A percentile compares a stretch with the other conserved stretches of the same genome.
These are phyloP conservation scores for Boletus rubroflammeus DNA, from an alignment of 768 basidiomycete genomes.

Conservation along the genomic window DNA sequence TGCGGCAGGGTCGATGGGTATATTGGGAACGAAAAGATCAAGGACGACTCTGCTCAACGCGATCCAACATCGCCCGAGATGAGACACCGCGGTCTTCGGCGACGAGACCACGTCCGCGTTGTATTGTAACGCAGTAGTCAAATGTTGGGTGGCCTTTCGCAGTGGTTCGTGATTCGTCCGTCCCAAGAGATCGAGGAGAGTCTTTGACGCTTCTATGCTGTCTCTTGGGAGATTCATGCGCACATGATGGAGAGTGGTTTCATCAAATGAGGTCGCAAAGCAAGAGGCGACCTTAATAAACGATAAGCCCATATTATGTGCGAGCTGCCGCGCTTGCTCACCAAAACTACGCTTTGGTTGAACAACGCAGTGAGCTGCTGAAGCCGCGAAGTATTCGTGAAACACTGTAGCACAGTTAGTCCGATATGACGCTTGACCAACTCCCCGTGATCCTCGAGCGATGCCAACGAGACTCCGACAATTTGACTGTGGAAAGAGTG, in stretches of 20 bases:
- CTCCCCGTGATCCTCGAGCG: conserved; percentile 37
- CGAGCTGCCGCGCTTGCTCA: conserved; percentile 24
- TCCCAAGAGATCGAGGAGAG: conserved; percentile 32
- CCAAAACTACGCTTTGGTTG: conserved; percentile 40
- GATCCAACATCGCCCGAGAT: conserved; percentile 54
- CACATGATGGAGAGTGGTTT: conserved; percentile 14
- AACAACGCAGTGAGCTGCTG: conserved; percentile 42
- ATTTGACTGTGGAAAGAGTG: conserved; percentile 37
- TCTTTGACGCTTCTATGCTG: conserved; percentile 18
- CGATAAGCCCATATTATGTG: conserved; percentile 3
- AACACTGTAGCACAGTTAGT: conserved; percentile 39
- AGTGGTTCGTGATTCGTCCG: conserved; percentile 35
- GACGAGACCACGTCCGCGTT: conserved; percentile 14
- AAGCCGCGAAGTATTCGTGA: conserved; percentile 36
- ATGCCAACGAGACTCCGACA: conserved; percentile 37
- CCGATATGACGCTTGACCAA: conserved; percentile 38
- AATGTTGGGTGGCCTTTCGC: conserved; percentile 30
- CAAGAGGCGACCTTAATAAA: conserved; percentile 40
- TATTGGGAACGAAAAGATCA: conserved; percentile 74
- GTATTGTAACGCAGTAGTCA: conserved; percentile 27
- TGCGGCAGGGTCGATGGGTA: conserved; percentile 83
- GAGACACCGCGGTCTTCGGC: conserved; percentile 28
- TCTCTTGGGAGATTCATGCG: conserved; percentile 2
- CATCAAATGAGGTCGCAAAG: conserved; percentile 41
- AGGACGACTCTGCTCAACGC: conserved; percentile 57